phyloP scores from a whole-genome alignment of 768 basidiomycete genomes.

The Hygrocybe punicea region DNA sequence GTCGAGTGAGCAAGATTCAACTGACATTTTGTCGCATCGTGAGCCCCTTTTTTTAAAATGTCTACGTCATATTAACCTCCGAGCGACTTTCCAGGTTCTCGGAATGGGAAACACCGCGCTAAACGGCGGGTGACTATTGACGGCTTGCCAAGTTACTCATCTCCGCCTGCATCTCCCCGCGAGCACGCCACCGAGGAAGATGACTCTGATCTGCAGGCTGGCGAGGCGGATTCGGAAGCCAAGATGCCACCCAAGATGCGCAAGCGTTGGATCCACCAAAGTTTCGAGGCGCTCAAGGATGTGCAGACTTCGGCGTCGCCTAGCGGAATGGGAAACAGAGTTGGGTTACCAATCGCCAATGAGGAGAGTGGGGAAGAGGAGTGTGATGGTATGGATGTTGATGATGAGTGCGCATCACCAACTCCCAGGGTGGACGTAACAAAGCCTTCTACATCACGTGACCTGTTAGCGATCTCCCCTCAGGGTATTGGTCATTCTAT shows the following conservation, averaged over 20 bases:
- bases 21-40: not conserved
- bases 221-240: constrained; percentile 33
- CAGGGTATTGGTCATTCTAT: constrained; percentile 21
- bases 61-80: not conserved
- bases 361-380: not conserved
- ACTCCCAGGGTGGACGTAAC: not conserved
- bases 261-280: constrained; percentile 44
- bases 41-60: not conserved
- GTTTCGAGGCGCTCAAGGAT: constrained; percentile 25
- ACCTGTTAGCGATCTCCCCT: constrained; percentile 20
- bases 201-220: not conserved
- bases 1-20: constrained; percentile 9
- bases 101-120: not conserved
- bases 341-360: not conserved
- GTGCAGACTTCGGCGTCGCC: constrained; percentile 14
- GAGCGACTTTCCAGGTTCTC: not conserved
- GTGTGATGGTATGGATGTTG: not conserved
- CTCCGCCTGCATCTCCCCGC: not conserved
- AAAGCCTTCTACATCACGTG: constrained; percentile 11
- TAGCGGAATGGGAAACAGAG: constrained; percentile 5
- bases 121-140: not conserved
- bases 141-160: not conserved
- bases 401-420: not conserved
- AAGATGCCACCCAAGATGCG: constrained; percentile 64
- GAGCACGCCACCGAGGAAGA: not conserved